Base-by-base conservation (phyloP, 2,329 filamentous ascomycete species). In the Magnaporthiopsis poae region DNA sequence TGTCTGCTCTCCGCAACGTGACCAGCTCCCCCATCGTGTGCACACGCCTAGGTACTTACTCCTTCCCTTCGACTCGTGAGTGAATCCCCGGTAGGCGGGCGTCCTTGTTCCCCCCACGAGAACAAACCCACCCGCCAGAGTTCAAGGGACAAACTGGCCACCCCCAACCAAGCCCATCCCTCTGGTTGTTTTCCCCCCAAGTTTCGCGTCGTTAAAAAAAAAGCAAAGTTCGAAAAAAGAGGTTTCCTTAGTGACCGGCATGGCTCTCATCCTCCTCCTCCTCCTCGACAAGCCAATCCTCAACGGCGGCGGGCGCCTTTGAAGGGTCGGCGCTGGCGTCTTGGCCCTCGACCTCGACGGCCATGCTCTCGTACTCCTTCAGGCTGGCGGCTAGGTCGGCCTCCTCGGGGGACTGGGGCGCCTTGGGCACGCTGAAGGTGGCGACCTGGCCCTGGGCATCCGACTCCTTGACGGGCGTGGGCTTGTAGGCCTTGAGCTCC, bases 401-500 rank as follows among this genome's bases (percentile, higher is more conserved):
- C 86, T 98, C 94, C 81, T 98, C 95, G 77, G 95, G 95, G 52
- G 92, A 96, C 77, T 85, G 81, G 75, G 95, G 94, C 68, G 92
- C 80, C 79, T 90, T 88, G 74, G 95, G 95, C 71, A 89, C 77
- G 75, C 77, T 76, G 84, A 98, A 99, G 78, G 88, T 91, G 79
- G 95, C 90, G 74, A 98, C 95, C 74, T 96, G 90, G 77, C 91
- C 93, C 73, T 94, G 89, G 76, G 93, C 84, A 76, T 98, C 95
- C 74, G 87, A 86, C 70, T 92, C 85, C 85, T 97, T 96, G 81
- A 94, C 78, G 72, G 87, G 83, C 67, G 90, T 83, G 70, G 88
- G 83, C 87, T 98, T 98, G 90, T 96, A 98, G 80, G 88, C 87
- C 83, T 94, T 95, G 77, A 99, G 88, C 82, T 98, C 93, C 80